phyloP scores from a whole-genome alignment of 1,284 basidiomycete genomes.

The Pseudozyma pruni region DNA sequence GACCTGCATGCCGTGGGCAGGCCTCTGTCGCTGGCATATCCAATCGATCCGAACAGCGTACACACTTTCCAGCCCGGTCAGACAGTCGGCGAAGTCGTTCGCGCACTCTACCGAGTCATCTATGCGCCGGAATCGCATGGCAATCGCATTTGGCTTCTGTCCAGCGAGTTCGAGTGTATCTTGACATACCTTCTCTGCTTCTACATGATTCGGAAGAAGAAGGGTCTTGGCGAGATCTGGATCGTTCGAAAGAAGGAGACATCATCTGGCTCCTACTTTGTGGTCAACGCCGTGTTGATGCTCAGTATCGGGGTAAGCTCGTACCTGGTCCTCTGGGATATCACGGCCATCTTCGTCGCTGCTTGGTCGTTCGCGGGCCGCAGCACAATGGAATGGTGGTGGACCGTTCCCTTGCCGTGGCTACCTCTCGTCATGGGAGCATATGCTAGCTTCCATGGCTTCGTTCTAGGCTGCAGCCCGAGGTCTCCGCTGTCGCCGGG shows the following conservation, averaged over 20 bases:
- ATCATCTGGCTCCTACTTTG: slow-evolving; percentile 1
- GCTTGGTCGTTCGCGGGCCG: not conserved
- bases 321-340: slow-evolving; percentile 8
- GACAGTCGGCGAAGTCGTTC: not conserved
- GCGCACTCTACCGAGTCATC: not conserved
- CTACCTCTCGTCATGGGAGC: slow-evolving; percentile 6
- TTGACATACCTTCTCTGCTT: not conserved
- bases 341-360: not conserved
- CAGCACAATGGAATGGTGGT: slow-evolving; percentile 10
- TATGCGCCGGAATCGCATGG: not conserved
- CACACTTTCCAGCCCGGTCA: slow-evolving; percentile 3
- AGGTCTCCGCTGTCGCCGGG: slow-evolving; percentile 8
- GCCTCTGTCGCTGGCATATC: not conserved
- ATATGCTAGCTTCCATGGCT: slow-evolving; percentile 10
- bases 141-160: slow-evolving; percentile 4
- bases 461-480: slow-evolving; percentile 15
- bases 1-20: too few species aligned
- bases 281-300: slow-evolving; percentile 9
- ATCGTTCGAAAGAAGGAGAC: not conserved
- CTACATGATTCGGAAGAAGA: slow-evolving; percentile 7
- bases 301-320: not conserved
- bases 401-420: slow-evolving; percentile 15
- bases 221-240: slow-evolving; percentile 12
- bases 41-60: slow-evolving; percentile 2
- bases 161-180: slow-evolving; percentile 7